These are phyloP conservation scores for Sporothrix sp. DNA, from an alignment of 2,329 filamentous ascomycete genomes.

Conservation along the genomic window DNA sequence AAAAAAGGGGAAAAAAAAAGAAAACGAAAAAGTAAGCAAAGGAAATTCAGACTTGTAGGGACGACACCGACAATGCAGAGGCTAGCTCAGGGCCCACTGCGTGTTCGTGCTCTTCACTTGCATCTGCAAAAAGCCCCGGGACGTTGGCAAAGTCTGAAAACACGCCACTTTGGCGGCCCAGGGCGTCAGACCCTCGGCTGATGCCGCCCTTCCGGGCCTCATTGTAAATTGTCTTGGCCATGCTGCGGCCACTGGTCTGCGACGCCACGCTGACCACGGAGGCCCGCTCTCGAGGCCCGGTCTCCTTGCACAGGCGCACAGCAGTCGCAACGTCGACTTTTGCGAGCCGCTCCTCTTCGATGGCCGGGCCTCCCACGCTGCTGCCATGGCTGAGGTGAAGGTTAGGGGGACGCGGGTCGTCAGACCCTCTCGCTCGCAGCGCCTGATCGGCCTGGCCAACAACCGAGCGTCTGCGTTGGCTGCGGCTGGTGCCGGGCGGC, in stretches of 20 bases:
- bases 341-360: slow-evolving; percentile 18
- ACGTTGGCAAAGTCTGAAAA: background rate
- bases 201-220: background rate
- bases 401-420: background rate
- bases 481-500: background rate
- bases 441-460: too few species aligned
- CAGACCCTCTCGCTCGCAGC: background rate
- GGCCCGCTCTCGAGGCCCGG: slow-evolving; percentile 23
- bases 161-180: background rate
- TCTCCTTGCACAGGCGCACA: slow-evolving; percentile 25
- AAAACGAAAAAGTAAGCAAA: background rate
- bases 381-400: slow-evolving; percentile 6
- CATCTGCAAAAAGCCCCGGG: background rate
- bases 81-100: background rate
- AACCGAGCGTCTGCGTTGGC: background rate
- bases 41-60: too few species aligned
- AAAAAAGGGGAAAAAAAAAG: background rate
- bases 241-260: background rate
- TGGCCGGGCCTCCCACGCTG: slow-evolving; percentile 16
- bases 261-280: slow-evolving; percentile 2
- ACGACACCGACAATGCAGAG: too few species aligned
- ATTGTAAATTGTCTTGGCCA: slow-evolving; percentile 4
- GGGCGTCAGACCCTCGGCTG: too few species aligned
- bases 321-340: slow-evolving; percentile 23
- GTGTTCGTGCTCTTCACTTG: background rate